A percentile compares a stretch with the other conserved stretches of the same genome.
Evolutionary conservation across 768 basidiomycete genomes (phyloP).

Genomic region (Psilocybe sp.): DNA sequence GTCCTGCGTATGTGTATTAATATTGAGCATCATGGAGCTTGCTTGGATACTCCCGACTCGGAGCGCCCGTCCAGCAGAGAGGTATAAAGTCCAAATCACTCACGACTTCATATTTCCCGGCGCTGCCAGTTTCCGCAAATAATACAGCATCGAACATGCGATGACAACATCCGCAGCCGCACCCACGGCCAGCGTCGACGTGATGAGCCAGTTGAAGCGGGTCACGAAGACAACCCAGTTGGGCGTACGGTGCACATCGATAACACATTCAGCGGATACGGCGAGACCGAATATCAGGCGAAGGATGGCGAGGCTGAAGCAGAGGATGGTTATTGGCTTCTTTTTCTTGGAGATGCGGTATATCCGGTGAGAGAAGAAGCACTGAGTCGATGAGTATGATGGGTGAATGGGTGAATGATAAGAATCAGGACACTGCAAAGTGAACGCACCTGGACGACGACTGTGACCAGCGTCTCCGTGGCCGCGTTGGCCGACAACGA

Average conservation of each 20-base stretch:
- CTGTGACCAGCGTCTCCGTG: conserved; percentile 15
- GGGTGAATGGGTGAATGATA: neutral
- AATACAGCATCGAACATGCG: conserved; percentile 8
- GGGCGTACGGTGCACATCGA: conserved; percentile 13
- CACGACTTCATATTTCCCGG: conserved; percentile 9
- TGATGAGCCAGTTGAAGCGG: conserved; percentile 9
- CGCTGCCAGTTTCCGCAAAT: conserved; percentile 5
- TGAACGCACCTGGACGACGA: conserved; percentile 14
- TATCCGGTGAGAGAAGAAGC: conserved; percentile 16
- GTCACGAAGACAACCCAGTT: conserved; percentile 15
- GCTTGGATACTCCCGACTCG: too few species aligned
- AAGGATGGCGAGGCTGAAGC: conserved; percentile 11
- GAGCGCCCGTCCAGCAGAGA: neutral
- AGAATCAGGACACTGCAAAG: neutral
- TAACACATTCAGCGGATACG: conserved; percentile 9
- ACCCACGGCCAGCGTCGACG: conserved; percentile 10
- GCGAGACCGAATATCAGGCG: conserved; percentile 11
- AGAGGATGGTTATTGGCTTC: conserved; percentile 7
- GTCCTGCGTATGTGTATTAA: neutral
- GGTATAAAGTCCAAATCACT: neutral
- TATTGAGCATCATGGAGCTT: too few species aligned
- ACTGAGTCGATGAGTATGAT: neutral
- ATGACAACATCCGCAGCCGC: conserved; percentile 12
- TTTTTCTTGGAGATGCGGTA: conserved; percentile 11
- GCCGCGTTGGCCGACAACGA: conserved; percentile 11